Evolutionary conservation across 225 moss, liverwort and hornwort genomes (phyloP).

Genomic region (Ulota crispa): DNA sequence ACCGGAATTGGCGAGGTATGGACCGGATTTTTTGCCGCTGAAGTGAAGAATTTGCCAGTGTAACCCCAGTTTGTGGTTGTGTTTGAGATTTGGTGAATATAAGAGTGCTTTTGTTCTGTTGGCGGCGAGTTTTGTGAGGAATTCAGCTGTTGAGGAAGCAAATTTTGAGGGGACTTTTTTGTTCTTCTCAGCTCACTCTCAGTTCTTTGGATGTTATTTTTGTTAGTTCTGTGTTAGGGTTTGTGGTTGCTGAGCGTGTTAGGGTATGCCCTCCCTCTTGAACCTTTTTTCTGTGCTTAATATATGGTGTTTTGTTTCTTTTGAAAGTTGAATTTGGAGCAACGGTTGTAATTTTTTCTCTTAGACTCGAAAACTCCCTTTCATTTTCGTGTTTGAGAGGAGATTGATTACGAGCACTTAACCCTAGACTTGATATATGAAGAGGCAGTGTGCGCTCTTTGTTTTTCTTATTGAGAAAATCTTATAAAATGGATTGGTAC

Average conservation of each 20-base stretch:
- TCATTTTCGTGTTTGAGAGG: not conserved
- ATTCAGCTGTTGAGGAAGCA: not conserved
- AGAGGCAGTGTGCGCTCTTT: not conserved
- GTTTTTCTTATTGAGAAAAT: not conserved
- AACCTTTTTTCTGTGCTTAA: not conserved
- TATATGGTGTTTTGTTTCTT: no score
- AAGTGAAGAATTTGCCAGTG: not conserved
- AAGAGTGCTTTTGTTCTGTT: not conserved
- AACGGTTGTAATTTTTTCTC: not conserved
- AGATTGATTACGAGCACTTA: not conserved
- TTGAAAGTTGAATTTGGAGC: not conserved
- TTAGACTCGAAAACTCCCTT: no score
- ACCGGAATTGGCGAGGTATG: slow-evolving; percentile 5
- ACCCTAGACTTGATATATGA: not conserved
- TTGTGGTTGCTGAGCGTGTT: not conserved
- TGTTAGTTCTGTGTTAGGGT: not conserved
- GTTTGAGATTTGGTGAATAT: not conserved
- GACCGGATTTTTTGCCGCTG: not conserved
- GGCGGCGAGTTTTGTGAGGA: not conserved
- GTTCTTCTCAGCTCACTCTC: not conserved
- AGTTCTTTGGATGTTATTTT: not conserved
- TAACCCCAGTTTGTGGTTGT: not conserved
- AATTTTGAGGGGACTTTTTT: not conserved
- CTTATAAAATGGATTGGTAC: not conserved
- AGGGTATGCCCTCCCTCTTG: not conserved